A percentile compares a stretch with the other conserved stretches of the same genome.
phyloP scores from a whole-genome alignment of 2,329 filamentous ascomycete species.

The Rosellinia necatrix region DNA sequence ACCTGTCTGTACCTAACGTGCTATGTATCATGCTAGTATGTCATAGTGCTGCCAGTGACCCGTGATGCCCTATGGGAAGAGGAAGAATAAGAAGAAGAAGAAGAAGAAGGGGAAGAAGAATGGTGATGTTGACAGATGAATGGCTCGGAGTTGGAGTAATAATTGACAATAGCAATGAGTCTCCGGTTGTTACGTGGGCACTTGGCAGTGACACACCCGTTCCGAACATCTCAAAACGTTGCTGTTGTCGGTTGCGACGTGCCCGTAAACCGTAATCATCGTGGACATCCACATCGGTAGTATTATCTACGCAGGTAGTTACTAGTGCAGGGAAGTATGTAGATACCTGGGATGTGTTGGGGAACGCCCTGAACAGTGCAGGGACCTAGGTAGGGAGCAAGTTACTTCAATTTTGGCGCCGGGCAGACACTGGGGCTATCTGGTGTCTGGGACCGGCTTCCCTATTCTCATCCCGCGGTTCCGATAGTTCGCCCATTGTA shows the following conservation, averaged over 20 bases:
- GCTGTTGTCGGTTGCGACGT: no score
- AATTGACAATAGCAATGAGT: slow-evolving; percentile 1
- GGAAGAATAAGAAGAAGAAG: no score
- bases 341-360: background rate
- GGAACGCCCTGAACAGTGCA: background rate
- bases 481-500: slow-evolving; percentile 16
- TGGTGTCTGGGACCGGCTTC: slow-evolving; percentile 16
- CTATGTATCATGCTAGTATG: no score
- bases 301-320: no score
- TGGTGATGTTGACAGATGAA: background rate
- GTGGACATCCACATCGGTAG: no score
- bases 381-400: background rate
- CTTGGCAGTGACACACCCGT: slow-evolving; percentile 1
- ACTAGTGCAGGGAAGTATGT: no score
- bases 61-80: no score
- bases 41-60: no score
- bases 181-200: slow-evolving; percentile 8
- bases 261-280: no score
- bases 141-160: background rate
- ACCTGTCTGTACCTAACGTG: no score
- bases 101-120: no score
- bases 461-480: slow-evolving; percentile 16
- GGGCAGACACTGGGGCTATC: background rate
- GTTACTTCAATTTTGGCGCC: background rate
- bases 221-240: no score